phyloP scores from a whole-genome alignment of 2,329 filamentous ascomycete species.

The Neodidymelliopsis sp. region DNA sequence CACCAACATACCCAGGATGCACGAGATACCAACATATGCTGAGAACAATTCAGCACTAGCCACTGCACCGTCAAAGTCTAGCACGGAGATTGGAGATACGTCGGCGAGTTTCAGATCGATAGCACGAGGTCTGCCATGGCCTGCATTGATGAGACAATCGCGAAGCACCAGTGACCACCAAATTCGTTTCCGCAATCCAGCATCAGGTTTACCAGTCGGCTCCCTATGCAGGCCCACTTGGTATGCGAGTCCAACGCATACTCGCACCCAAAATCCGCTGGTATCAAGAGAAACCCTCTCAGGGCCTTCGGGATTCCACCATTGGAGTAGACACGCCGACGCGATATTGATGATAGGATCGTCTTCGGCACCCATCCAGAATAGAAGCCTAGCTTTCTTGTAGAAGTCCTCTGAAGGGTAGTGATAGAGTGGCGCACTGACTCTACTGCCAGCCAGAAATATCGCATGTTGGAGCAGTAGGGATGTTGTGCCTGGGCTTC shows the following conservation, averaged over 20 bases:
- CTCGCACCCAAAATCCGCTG: slow-evolving; percentile 55
- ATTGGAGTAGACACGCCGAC: slow-evolving; percentile 51
- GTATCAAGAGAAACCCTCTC: slow-evolving; percentile 53
- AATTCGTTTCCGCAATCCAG: slow-evolving; percentile 48
- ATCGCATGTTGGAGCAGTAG: slow-evolving; percentile 49
- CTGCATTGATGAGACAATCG: slow-evolving; percentile 52
- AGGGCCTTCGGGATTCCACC: slow-evolving; percentile 55
- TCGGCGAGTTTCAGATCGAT: slow-evolving; percentile 53
- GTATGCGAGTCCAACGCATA: slow-evolving; percentile 53
- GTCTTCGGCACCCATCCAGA: slow-evolving; percentile 46
- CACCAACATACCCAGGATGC: slow-evolving; percentile 39
- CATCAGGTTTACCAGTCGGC: slow-evolving; percentile 44
- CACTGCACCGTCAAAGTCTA: slow-evolving; percentile 46
- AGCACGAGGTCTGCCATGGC: slow-evolving; percentile 51
- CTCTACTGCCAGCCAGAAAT: slow-evolving; percentile 53
- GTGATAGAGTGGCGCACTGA: slow-evolving; percentile 45
- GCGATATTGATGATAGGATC: slow-evolving; percentile 52
- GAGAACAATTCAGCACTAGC: slow-evolving; percentile 48
- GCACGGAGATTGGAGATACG: slow-evolving; percentile 46
- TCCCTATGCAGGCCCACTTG: slow-evolving; percentile 56
- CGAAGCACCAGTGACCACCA: slow-evolving; percentile 56
- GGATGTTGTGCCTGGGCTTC: slow-evolving; percentile 35
- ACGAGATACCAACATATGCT: slow-evolving; percentile 50
- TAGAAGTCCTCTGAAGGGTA: slow-evolving; percentile 46
- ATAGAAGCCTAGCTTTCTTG: slow-evolving; percentile 42